Evolutionary conservation across 2,329 filamentous ascomycete genomes (phyloP), one percentile per base, ranked within the genome.

Genomic region (Diaporthe aspalathi): DNA sequence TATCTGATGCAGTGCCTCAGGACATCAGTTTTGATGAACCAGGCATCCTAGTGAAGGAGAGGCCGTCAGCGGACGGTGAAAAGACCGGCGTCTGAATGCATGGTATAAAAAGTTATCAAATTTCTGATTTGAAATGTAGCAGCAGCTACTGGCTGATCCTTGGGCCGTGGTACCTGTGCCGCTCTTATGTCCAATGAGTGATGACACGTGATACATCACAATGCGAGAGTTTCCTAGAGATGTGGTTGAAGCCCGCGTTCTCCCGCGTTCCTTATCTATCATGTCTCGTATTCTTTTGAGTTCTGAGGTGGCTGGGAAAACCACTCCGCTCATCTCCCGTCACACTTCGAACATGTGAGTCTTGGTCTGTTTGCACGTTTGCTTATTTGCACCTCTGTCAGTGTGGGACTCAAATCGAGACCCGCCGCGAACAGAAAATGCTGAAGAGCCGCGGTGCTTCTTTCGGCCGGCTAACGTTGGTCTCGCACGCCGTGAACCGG

Each of bases 31-130:
- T 43, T 50, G 43, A 68, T 47, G 66, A 20, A 24, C 22, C 14
- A 60, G 50, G 67, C 67, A 68, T 35, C n/a, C 47, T 35, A 52
- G 16, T 40, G 32, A 47, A 32, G 53, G 53, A 17, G 24, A 68
- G 24, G 12, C 22, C 35, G 47, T 29, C 22, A 29, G 27, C 43
- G 53, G 22, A 50, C 53, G 54, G 32, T 20, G 16, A 27, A 49
- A 50, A 60, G 29, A 17, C 12, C 53, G 20, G n/a, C 47, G 54
- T 56, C 47, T 27, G 49, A 56, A 62, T 11, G 69, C 57, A 62
- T 45, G 56, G 35, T 27, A 69, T 50, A 29, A 73, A 73, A 73
- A 67, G 65, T 71, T 57, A n/a, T 47, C 65, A 49, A 38, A 40
- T 68, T 38, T 68, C n/a, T 54, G 40, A 54, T 38, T 43, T 50